phyloP scores from a whole-genome alignment of 2,329 filamentous ascomycete species.

The Nakataea oryzae region DNA sequence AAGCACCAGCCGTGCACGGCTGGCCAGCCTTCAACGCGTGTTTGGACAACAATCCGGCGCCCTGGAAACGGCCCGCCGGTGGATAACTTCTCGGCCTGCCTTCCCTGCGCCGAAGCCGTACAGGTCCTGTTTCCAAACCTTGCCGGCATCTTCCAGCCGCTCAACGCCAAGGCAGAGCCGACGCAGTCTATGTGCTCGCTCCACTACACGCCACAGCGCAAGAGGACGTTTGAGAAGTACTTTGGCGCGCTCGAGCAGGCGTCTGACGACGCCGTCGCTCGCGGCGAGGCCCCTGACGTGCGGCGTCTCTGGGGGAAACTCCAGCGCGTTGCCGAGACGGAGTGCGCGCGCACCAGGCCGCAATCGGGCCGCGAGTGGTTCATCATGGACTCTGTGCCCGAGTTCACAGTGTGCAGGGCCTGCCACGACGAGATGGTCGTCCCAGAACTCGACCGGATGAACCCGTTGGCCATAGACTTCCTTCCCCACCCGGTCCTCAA shows the following conservation, averaged over 20 bases:
- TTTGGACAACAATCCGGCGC: constrained; percentile 70
- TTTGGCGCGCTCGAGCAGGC: constrained; percentile 50
- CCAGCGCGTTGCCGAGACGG: constrained; percentile 45
- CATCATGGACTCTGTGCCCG: constrained; percentile 61
- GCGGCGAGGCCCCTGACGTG: constrained; percentile 40
- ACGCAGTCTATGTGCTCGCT: constrained; percentile 52
- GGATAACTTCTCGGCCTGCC: constrained; percentile 65
- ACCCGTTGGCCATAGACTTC: constrained; percentile 54
- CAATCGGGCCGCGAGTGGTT: constrained; percentile 62
- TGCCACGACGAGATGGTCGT: constrained; percentile 76
- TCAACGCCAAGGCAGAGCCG: constrained; percentile 33
- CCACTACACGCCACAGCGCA: background rate
- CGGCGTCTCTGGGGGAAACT: constrained; percentile 54
- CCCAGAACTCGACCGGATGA: constrained; percentile 42
- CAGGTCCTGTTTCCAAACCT: constrained; percentile 66
- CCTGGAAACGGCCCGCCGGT: constrained; percentile 53
- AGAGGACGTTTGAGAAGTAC: constrained; percentile 26
- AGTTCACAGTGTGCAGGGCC: constrained; percentile 77
- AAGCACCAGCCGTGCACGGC: constrained; percentile 49
- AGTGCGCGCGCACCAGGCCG: constrained; percentile 57
- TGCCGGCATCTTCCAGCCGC: constrained; percentile 51
- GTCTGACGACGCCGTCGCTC: constrained; percentile 38
- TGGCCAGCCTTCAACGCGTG: constrained; percentile 40
- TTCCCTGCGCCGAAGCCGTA: constrained; percentile 60
- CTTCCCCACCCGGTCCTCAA: constrained; percentile 48